Base-by-base conservation (phyloP, 371 early-diverging fungal species). In the Circinella minor region DNA sequence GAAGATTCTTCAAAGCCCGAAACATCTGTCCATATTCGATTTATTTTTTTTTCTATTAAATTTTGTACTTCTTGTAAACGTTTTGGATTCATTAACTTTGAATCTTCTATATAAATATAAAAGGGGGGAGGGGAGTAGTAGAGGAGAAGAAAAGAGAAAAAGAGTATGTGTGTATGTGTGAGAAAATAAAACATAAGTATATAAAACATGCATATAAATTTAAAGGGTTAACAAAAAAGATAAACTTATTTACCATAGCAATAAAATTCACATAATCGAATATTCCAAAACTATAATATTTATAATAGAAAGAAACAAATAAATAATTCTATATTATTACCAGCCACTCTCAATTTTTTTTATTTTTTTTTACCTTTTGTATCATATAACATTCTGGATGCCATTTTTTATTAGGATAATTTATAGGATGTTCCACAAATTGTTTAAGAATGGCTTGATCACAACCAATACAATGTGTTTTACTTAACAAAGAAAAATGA, bases 341-440 rank as follows among this genome's bases (percentile, higher is more conserved):
- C 27, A 27, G 27, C 27, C 43, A 9, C 43, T 43, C 43, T 43
- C 43, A 43, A 1, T 3, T 39, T 9, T 39, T 39, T 39, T 39
- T 43, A 9, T 2, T 43, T 1, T 0, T 43, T 43, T 43, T 43
- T 70, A 79, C 79, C 72, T 82, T 82, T 57, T 65, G 77, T 46
- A 99, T 95, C 98, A 97, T 98, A 79, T 99, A 99, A 77, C 99
- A 99, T 77, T 97, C 96, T 11, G 98, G 98, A 78, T 99, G 99
- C 99, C 99, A 98, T 66, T 93, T 92, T 66, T 89, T 90, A 54
- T 92, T 86, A 66, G 88, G 84, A 66, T 27, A 89, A 81, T 70
- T 91, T 88, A 54, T 82, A 27, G 27, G 81, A 73, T 88, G 90
- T 72, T 99, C 96, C 55, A 99, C 91, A 81, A 94, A 98, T 70